Conservation (phyloP, 2,329 filamentous ascomycete species). For the Calonectria pseudoturangicola region DNA sequence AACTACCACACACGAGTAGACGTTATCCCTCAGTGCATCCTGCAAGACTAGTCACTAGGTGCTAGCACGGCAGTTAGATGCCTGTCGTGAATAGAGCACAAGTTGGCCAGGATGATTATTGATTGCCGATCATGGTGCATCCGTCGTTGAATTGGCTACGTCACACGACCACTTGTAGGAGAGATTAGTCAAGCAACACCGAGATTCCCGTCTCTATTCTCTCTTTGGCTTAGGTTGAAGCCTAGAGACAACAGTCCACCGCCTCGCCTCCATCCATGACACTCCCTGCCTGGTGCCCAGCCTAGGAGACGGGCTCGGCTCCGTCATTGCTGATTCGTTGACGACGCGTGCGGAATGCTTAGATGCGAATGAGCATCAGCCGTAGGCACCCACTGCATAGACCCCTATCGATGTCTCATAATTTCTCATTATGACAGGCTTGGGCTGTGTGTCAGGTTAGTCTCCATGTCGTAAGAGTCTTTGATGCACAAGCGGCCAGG, state of each 20-base stretch:
- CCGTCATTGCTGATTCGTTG: conserved; percentile 20
- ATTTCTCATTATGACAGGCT: conserved; percentile 1
- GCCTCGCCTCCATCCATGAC: conserved; percentile 21
- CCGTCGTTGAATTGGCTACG: neutral
- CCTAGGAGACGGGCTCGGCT: conserved; percentile 26
- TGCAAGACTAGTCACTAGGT: neutral
- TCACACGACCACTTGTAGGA: neutral
- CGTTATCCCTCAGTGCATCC: conserved; percentile 9
- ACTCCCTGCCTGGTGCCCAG: neutral
- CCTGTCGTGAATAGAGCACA: neutral
- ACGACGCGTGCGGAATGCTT: conserved; percentile 39
- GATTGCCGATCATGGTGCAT: conserved; percentile 4
- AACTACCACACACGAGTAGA: conserved; percentile 1
- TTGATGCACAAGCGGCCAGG: conserved; percentile 8
- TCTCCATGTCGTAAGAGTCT: neutral
- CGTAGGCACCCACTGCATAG: neutral
- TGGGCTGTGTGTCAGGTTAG: neutral
- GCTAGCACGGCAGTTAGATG: neutral
- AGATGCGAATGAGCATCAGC: conserved; percentile 7
- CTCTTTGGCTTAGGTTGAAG: conserved; percentile 30
- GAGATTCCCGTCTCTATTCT: conserved; percentile 25
- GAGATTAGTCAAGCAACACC: conserved; percentile 6
- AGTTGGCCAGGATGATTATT: too few relatives aligned
- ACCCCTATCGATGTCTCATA: conserved; percentile 20
- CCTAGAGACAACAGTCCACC: conserved; percentile 14